These are phyloP conservation scores for Lecanicillium sp. DNA, from an alignment of 2,329 filamentous ascomycete species.

Conservation along the genomic window DNA sequence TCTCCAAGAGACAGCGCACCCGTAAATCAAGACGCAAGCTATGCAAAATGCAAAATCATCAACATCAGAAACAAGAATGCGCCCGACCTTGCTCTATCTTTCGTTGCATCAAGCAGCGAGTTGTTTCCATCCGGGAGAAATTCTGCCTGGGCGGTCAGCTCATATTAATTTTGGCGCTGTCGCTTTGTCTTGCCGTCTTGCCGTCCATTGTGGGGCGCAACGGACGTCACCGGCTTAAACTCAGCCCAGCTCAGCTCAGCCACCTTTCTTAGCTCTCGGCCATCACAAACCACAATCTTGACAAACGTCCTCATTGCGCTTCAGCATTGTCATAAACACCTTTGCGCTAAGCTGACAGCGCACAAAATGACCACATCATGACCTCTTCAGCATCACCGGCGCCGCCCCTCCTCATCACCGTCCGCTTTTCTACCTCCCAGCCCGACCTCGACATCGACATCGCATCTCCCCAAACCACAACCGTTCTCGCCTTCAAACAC, in stretches of 20 bases:
- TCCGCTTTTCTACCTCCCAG: slow-evolving; percentile 82
- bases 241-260: not conserved
- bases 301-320: too few relatives aligned
- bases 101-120: not conserved
- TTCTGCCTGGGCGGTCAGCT: slow-evolving; percentile 10
- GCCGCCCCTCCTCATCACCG: slow-evolving; percentile 61
- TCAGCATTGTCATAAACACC: not conserved
- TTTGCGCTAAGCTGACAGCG: not conserved
- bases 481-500: slow-evolving; percentile 72
- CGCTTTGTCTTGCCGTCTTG: too few relatives aligned
- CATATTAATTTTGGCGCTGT: not conserved
- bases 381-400: slow-evolving; percentile 7
- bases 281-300: too few relatives aligned
- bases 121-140: slow-evolving; percentile 3
- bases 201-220: too few relatives aligned
- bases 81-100: not conserved
- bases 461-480: slow-evolving; percentile 56
- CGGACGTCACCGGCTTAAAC: not conserved
- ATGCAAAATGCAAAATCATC: not conserved
- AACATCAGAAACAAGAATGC: too few relatives aligned
- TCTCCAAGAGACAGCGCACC: too few relatives aligned
- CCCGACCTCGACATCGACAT: slow-evolving; percentile 79
- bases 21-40: not conserved
- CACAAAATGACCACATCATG: slow-evolving; percentile 20
- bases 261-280: too few relatives aligned